Conservation (phyloP, 306 rosid genomes). For the Quercus robur region DNA sequence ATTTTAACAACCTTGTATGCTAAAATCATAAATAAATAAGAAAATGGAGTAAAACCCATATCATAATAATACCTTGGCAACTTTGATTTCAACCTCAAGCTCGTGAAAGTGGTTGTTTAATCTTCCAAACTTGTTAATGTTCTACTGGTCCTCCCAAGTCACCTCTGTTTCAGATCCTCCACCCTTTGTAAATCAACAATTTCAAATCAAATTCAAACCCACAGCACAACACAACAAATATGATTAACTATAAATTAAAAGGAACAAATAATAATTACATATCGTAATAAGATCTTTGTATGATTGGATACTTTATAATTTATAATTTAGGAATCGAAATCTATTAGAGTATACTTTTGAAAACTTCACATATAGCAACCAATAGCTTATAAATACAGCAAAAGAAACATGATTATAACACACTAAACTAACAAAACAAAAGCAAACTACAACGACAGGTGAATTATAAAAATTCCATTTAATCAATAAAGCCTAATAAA, state of each 20-base stretch:
- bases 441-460: slow-evolving; percentile 3
- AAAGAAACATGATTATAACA: slow-evolving; percentile 9
- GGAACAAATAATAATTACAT: no score
- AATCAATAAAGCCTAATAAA: slow-evolving; percentile 7
- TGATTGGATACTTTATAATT: background rate
- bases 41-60: no score
- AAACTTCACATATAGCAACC: background rate
- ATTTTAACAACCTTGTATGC: no score
- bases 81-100: slow-evolving; percentile 73
- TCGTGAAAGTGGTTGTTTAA: slow-evolving; percentile 85
- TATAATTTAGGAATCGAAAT: background rate
- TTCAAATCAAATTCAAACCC: background rate
- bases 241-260: no score
- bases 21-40: no score
- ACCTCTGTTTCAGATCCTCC: slow-evolving; percentile 83
- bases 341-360: background rate
- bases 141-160: slow-evolving; percentile 84
- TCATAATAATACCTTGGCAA: no score
- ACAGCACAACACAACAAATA: background rate
- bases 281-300: no score
- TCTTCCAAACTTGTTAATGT: slow-evolving; percentile 87
- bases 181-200: slow-evolving; percentile 37
- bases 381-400: background rate
- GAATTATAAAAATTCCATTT: slow-evolving; percentile 18
- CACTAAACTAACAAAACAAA: slow-evolving; percentile 7